Evolutionary conservation across 495 filamentous ascomycete species (phyloP), one percentile per base, ranked within the genome.

Genomic region (Xanthoparmelia taractica): DNA sequence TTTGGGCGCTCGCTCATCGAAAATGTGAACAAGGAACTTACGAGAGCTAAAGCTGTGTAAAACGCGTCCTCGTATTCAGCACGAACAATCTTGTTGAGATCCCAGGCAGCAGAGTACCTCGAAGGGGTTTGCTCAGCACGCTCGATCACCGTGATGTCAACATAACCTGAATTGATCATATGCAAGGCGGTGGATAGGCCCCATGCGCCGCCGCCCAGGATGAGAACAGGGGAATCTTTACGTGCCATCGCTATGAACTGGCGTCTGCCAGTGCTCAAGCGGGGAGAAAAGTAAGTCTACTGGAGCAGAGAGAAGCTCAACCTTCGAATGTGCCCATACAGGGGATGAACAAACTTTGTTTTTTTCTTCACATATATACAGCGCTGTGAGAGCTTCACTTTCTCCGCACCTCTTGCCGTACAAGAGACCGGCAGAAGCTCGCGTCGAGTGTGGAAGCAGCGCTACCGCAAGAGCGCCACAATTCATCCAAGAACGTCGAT

Each of bases 11-110:
- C 17, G 8, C 20, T 45, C 20, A 45, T 45, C 3, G 43, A 45
- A 23, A 23, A 4, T 65, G 45, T 63, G 41, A 59, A 63, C 43
- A 37, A 52, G 47, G 20, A 65, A 71, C 65, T 62, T 66, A 80
- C 77, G 47, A 81, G 70, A 4, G 77, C 73, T 56, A 83, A 65
- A 25, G 81, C 75, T 1, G 78, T 77, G 41, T 84, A 84, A 59
- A 82, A 81, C 7, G 73, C 73, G 67, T 83, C 80, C 55, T 82
- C 80, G 66, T 84, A 84, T 58, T 83, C 80, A 15, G 78, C 78
- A 10, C 82, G 75, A 27, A 84, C 68, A 56, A 84, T 82, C 72
- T 84, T 84, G 67, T 82, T 84, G 36, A 81, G 63, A 65, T 84
- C 80, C 62, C 77, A 76, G 34, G 74, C 79, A 11, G 81, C 81